Conservation (phyloP, 805 yeast species). For the Candida stauntonica region DNA sequence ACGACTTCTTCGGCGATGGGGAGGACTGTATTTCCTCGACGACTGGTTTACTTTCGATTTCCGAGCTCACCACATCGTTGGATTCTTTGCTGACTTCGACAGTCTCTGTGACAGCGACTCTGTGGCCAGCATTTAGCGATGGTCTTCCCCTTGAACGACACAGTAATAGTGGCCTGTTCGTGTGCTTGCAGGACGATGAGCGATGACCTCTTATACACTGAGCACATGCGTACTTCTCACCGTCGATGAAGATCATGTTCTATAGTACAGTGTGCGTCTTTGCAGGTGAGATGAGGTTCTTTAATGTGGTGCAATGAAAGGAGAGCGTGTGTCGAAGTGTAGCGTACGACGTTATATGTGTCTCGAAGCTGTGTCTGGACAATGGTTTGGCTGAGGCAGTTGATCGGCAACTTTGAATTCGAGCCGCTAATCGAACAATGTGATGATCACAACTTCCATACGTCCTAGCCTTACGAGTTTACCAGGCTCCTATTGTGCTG, state of each 20-base stretch:
- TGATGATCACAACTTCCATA: too few species aligned
- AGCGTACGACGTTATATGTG: too few species aligned
- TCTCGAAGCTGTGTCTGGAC: too few species aligned
- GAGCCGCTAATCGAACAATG: too few species aligned
- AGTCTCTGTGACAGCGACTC: constrained; percentile 28
- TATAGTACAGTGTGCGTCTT: neutral
- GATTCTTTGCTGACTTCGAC: constrained; percentile 11
- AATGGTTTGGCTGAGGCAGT: too few species aligned
- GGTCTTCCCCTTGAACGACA: constrained; percentile 53
- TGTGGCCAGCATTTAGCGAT: constrained; percentile 36
- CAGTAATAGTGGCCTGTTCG: constrained; percentile 52
- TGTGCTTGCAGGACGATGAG: constrained; percentile 73
- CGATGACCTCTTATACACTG: constrained; percentile 84
- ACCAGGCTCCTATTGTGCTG: too few species aligned
- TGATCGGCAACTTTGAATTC: too few species aligned
- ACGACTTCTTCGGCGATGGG: neutral
- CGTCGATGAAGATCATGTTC: constrained; percentile 72
- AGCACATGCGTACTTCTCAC: constrained; percentile 67
- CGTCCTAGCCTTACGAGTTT: too few species aligned
- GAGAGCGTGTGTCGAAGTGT: neutral
- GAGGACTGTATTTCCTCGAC: too few species aligned
- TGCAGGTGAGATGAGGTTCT: neutral
- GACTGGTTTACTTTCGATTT: too few species aligned
- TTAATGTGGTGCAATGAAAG: neutral
- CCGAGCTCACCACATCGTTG: too few species aligned